phyloP scores from a whole-genome alignment of 805 yeast species.

The Sugiyamaella floridensis region DNA sequence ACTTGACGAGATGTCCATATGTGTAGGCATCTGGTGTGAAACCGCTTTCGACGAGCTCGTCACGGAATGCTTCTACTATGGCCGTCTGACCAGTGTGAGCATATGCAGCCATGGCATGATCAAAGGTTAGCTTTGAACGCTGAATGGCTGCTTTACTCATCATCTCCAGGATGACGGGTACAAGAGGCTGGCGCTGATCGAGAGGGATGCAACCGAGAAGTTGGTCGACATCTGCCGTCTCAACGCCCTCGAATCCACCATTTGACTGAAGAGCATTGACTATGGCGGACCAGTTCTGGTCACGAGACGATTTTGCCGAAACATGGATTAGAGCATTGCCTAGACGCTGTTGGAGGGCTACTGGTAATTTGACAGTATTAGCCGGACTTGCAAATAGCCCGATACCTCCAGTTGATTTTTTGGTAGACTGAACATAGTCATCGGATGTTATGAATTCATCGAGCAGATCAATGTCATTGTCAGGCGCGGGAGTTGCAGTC shows the following conservation, averaged over 20 bases:
- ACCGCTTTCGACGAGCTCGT: conserved; percentile 19
- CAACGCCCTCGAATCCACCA: conserved; percentile 20
- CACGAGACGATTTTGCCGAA: conserved; percentile 5
- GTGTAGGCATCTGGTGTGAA: conserved; percentile 23
- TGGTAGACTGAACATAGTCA: conserved; percentile 1
- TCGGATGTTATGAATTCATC: conserved; percentile 11
- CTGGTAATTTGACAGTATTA: conserved; percentile 12
- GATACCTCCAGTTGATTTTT: conserved; percentile 1
- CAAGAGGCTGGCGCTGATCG: conserved; percentile 10
- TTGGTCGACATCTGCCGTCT: conserved; percentile 20
- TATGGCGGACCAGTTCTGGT: conserved; percentile 20
- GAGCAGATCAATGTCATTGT: conserved; percentile 14
- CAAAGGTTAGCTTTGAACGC: conserved; percentile 16
- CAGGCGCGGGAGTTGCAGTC: conserved; percentile 8
- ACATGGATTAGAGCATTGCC: conserved; percentile 12
- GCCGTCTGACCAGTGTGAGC: conserved; percentile 25
- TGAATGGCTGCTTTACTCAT: conserved; percentile 17
- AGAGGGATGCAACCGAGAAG: conserved; percentile 25
- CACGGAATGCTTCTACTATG: conserved; percentile 19
- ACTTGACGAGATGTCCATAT: conserved; percentile 29
- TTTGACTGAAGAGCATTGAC: conserved; percentile 11
- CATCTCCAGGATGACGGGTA: conserved; percentile 20
- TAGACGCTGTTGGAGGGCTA: conserved; percentile 14
- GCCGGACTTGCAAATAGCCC: conserved; percentile 13
- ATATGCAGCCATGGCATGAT: conserved; percentile 29